Base-by-base conservation (phyloP, 2,329 filamentous ascomycete genomes). In the Aspergillus fischeri region DNA sequence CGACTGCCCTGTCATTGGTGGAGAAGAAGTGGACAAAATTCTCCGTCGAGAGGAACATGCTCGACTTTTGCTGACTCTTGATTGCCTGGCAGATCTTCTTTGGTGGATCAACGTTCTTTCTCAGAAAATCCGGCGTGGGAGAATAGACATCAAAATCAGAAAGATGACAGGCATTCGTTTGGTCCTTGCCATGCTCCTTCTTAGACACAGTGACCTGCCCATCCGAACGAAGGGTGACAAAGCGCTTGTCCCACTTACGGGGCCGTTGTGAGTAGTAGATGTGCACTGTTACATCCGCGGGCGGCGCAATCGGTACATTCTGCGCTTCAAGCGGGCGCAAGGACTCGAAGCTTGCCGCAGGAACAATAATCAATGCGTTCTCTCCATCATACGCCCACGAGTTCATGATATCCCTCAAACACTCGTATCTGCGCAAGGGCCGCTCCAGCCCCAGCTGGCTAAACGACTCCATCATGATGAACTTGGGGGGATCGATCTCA, bases 21-120 rank as follows among this genome's bases (percentile, higher is more conserved):
- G 86, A 88, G 76, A 97, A 96, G 75, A 93, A 96, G 69, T 97
- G 93, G 3, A 96, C 89, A 69, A 91, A 97, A 64, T 93, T 93
- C 52, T 90, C 86, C 3, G 87, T 89, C 54, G 88, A 87, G 54
- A 91, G 77, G 67, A 97, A 97, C 67, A 96, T 86, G 57, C 84
- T 86, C 0, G 88, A 88, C 73, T 93, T 96, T 69, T 96, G 88
- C 76, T 96, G 92, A 65, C 90, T 95, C 75, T 96, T 97, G 65
- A 97, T 82, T 0, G 91, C 92, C 67, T 90, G 93, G 75, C 91
- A 96, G 64, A 86, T 82, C 68, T 87, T 89, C 74, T 94, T 96
- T 0, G 93, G 93, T 0, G 92, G 88, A 66, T 88, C 92, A 53
- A 97, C 81, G 61, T 85, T 82, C 67, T 88, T 89, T 41, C 84